A percentile compares a stretch with the other conserved stretches of the same genome.
phyloP scores from a whole-genome alignment of 2,329 filamentous ascomycete species.

The Trichophyton schoenleinii region DNA sequence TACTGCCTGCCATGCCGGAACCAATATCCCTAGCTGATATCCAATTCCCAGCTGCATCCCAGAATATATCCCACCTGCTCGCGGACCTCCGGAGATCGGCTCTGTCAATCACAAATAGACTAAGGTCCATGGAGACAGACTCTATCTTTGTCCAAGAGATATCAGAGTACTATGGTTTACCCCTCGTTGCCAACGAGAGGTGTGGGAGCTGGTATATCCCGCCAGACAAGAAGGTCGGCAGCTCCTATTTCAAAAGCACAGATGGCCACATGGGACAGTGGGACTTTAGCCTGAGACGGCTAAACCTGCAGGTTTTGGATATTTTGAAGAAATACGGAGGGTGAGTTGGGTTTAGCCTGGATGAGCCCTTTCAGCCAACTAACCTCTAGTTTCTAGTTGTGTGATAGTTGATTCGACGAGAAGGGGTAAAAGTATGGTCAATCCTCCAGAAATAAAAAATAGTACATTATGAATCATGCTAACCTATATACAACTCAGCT shows the following conservation, averaged over 20 bases:
- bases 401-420: slow-evolving; percentile 90
- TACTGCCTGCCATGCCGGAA: neutral
- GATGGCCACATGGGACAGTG: slow-evolving; percentile 87
- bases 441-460: neutral
- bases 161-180: slow-evolving; percentile 40
- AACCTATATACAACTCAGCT: slow-evolving; percentile 30
- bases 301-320: slow-evolving; percentile 72
- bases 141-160: slow-evolving; percentile 59
- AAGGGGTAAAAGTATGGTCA: slow-evolving; percentile 59
- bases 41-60: slow-evolving; percentile 40
- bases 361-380: neutral
- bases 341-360: slow-evolving; percentile 27
- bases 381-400: slow-evolving; percentile 22
- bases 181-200: slow-evolving; percentile 81
- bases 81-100: slow-evolving; percentile 62
- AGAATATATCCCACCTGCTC: slow-evolving; percentile 57
- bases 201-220: slow-evolving; percentile 92
- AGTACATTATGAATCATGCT: neutral
- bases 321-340: slow-evolving; percentile 56
- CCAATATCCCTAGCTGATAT: slow-evolving; percentile 32
- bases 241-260: slow-evolving; percentile 94
- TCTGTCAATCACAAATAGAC: slow-evolving; percentile 66
- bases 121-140: slow-evolving; percentile 66
- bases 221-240: slow-evolving; percentile 51
- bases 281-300: slow-evolving; percentile 70